phyloP scores from a whole-genome alignment of 164 flowering plant species.

The Pachysandra terminalis region DNA sequence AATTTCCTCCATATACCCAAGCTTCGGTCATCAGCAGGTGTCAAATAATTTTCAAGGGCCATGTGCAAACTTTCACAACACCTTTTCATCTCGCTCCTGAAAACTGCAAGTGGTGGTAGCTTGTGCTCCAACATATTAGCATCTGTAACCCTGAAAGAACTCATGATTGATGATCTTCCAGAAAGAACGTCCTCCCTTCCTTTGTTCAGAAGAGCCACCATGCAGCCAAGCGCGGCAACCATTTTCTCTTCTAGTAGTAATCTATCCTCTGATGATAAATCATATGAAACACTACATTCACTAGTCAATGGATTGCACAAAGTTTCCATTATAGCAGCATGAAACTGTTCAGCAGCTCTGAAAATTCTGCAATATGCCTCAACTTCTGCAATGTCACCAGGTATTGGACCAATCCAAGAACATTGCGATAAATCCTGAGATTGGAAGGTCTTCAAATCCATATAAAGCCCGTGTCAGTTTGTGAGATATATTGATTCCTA shows the following conservation, averaged over 20 bases:
- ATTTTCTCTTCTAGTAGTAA: slow-evolving; percentile 78
- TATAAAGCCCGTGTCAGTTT: slow-evolving; percentile 19
- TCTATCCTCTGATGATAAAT: slow-evolving; percentile 55
- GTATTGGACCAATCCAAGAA: slow-evolving; percentile 89
- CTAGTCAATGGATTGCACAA: slow-evolving; percentile 91
- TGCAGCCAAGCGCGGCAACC: slow-evolving; percentile 81
- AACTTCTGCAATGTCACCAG: slow-evolving; percentile 95
- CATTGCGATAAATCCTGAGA: slow-evolving; percentile 48
- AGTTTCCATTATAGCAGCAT: slow-evolving; percentile 78
- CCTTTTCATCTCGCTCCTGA: slow-evolving; percentile 87
- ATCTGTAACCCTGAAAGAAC: slow-evolving; percentile 39
- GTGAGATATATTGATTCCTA: not conserved
- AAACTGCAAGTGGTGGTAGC: slow-evolving; percentile 85
- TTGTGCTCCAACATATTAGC: slow-evolving; percentile 47
- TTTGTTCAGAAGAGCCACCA: slow-evolving; percentile 78
- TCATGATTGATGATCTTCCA: slow-evolving; percentile 65
- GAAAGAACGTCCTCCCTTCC: slow-evolving; percentile 84
- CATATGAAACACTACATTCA: slow-evolving; percentile 81
- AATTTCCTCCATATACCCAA: slow-evolving; percentile 78
- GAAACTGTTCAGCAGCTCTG: slow-evolving; percentile 83
- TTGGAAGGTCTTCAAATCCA: no score
- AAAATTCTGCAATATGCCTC: slow-evolving; percentile 98
- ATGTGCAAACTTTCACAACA: slow-evolving; percentile 84
- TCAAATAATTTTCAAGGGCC: slow-evolving; percentile 76
- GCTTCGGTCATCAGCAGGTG: slow-evolving; percentile 54